Base-by-base conservation (phyloP, 495 filamentous ascomycete species). In the Penicillium steckii region DNA sequence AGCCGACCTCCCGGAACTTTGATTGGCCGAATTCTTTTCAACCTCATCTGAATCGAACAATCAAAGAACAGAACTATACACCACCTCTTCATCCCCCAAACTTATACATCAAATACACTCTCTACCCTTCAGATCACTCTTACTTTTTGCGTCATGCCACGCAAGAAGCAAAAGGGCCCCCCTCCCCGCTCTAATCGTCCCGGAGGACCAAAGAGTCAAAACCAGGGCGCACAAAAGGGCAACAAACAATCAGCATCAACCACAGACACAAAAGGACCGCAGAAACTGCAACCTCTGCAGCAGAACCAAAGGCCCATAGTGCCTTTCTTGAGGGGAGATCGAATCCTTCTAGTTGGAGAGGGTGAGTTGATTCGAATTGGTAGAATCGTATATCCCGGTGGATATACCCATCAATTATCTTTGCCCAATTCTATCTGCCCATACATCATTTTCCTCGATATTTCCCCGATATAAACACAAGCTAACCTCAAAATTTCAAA, bases 341-440 rank as follows among this genome's bases (percentile, higher is more conserved):
- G 80, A 48, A 88, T 97, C 52, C 81, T 98, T 22, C 79, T 97
- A 2, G 68, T 98, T 58, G 94, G 93, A 44, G 93, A 98, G 74
- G 93, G 88, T 75, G 33, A 68, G 70, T 59, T 44, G 40, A 46
- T 37, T 55, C n/a, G n/a, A n/a, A n/a, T n/a, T n/a, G n/a, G n/a
- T n/a, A n/a, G n/a, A n/a, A n/a, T n/a, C n/a, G n/a, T n/a, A n/a
- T n/a, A n/a, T n/a, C n/a, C n/a, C n/a, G n/a, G n/a, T n/a, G n/a
- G n/a, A n/a, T n/a, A n/a, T n/a, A n/a, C n/a, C n/a, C n/a, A n/a
- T n/a, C n/a, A n/a, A n/a, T n/a, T n/a, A n/a, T n/a, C n/a, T n/a
- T n/a, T n/a, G n/a, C n/a, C n/a, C n/a, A n/a, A n/a, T n/a, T n/a
- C n/a, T n/a, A n/a, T n/a, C n/a, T n/a, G n/a, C n/a, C n/a, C n/a